Percentiles rank a stretch among this genome's conserved stretches.
phyloP scores from a whole-genome alignment of 1,284 basidiomycete species.

The Irpex sp. region DNA sequence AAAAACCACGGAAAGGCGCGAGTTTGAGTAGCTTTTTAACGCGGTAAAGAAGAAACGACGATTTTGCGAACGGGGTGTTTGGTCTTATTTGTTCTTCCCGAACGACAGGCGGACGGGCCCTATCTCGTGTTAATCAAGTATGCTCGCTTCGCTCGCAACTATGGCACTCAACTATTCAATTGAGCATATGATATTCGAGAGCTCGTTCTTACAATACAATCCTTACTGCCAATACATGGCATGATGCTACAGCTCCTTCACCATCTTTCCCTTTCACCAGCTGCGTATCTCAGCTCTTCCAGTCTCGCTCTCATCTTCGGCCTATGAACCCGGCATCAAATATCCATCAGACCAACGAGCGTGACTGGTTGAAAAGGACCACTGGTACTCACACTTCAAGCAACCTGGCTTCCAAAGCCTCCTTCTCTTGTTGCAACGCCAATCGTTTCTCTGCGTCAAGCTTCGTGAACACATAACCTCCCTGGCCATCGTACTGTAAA shows the following conservation, averaged over 20 bases:
- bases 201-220: too few species aligned
- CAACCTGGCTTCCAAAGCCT: slow-evolving; percentile 75
- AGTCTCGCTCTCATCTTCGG: slow-evolving; percentile 81
- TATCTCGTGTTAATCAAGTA: too few species aligned
- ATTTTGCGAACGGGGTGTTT: too few species aligned
- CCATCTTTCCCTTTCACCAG: slow-evolving; percentile 11
- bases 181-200: too few species aligned
- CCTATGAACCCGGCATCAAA: slow-evolving; percentile 32
- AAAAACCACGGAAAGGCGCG: too few species aligned
- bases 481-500: slow-evolving; percentile 84
- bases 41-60: too few species aligned
- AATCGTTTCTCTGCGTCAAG: slow-evolving; percentile 91
- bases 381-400: slow-evolving; percentile 65
- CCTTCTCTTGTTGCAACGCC: slow-evolving; percentile 93
- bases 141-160: too few species aligned
- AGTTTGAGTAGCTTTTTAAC: too few species aligned
- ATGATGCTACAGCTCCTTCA: neutral
- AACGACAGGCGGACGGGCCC: too few species aligned
- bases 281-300: slow-evolving; percentile 59
- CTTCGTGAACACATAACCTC: slow-evolving; percentile 85
- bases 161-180: too few species aligned
- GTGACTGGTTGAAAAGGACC: neutral
- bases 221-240: too few species aligned
- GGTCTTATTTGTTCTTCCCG: too few species aligned
- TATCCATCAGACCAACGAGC: neutral